Evolutionary conservation across 805 yeast genomes (phyloP).

Genomic region (Blastobotrys attinorum): DNA sequence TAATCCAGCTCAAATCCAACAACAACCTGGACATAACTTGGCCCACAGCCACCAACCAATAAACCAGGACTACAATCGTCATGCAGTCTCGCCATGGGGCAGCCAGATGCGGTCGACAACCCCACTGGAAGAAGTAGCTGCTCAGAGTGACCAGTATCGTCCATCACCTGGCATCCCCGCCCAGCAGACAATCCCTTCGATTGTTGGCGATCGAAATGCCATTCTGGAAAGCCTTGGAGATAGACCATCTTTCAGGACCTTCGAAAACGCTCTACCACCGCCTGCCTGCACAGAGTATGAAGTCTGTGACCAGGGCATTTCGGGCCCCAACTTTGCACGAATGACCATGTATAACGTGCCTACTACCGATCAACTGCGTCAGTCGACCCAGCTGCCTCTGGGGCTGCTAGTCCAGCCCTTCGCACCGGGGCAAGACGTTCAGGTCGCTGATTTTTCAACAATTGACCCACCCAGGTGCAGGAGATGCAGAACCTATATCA

Average conservation of each 20-base stretch:
- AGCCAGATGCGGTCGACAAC: not conserved
- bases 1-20: too few species aligned
- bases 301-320: conserved; percentile 74
- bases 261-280: conserved; percentile 77
- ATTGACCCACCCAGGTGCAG: conserved; percentile 80
- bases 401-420: conserved; percentile 81
- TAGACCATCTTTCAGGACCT: conserved; percentile 51
- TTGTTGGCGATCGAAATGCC: conserved; percentile 30
- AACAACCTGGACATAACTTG: not conserved
- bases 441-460: conserved; percentile 53
- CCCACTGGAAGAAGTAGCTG: not conserved
- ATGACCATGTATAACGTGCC: conserved; percentile 81
- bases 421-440: conserved; percentile 53
- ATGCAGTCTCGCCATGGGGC: not conserved
- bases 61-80: not conserved
- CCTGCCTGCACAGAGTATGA: conserved; percentile 63
- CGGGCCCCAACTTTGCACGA: conserved; percentile 73
- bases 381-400: conserved; percentile 67
- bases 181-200: conserved; percentile 26
- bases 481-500: conserved; percentile 85
- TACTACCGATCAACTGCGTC: conserved; percentile 56
- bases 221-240: conserved; percentile 27
- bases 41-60: not conserved
- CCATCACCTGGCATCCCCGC: not conserved
- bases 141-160: not conserved